Evolutionary conservation across 371 early-diverging fungal genomes (phyloP).

Genomic region (Dichotomocladium elegans): DNA sequence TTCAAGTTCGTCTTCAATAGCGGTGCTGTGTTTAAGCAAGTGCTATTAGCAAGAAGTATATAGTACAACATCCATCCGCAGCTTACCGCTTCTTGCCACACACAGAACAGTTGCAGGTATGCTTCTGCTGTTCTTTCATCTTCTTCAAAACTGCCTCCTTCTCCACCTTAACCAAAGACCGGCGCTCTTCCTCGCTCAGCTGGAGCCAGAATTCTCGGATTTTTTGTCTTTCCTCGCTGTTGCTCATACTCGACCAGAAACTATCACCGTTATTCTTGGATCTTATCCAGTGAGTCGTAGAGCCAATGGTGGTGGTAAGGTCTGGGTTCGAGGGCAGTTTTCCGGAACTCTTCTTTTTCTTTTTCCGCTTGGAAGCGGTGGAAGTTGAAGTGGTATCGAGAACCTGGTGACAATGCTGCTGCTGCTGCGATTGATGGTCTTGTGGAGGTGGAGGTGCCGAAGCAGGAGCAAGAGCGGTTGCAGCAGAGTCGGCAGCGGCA

Average conservation of each 20-base stretch:
- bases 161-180: constrained; percentile 81
- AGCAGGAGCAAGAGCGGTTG: neutral
- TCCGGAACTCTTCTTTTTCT: constrained; percentile 18
- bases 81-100: constrained; percentile 82
- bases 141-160: constrained; percentile 88
- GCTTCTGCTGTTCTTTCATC: constrained; percentile 91
- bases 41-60: neutral
- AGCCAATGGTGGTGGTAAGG: neutral
- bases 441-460: neutral
- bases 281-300: constrained; percentile 3
- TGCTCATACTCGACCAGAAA: constrained; percentile 72
- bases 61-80: neutral
- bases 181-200: constrained; percentile 79
- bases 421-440: neutral
- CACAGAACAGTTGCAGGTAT: constrained; percentile 84
- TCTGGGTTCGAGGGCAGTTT: no score
- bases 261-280: constrained; percentile 20
- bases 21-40: constrained; percentile 51
- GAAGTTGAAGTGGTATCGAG: neutral
- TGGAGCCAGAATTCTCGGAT: constrained; percentile 91
- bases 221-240: constrained; percentile 75
- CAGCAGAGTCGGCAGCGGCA: neutral
- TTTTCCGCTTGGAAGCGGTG: constrained; percentile 13
- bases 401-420: no score
- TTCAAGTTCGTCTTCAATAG: constrained; percentile 89